These are phyloP conservation scores for Aspergillus viridinutans DNA, from an alignment of 2,329 filamentous ascomycete genomes.

Conservation along the genomic window DNA sequence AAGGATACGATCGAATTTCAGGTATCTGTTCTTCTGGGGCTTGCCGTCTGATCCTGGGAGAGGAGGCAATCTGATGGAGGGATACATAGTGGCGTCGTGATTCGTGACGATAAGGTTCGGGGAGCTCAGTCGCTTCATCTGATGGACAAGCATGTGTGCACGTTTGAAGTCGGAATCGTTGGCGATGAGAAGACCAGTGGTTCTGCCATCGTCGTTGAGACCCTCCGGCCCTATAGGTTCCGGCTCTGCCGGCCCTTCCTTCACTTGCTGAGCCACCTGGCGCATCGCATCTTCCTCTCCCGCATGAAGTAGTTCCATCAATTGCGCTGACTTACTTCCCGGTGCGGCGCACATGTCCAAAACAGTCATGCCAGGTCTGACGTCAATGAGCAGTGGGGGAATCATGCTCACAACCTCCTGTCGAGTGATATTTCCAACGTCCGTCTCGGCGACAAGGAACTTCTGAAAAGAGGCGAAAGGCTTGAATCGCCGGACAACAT, in stretches of 20 bases:
- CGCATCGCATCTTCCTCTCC: conserved; percentile 85
- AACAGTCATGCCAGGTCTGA: conserved; percentile 86
- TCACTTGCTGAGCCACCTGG: conserved; percentile 63
- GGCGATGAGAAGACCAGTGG: conserved; percentile 86
- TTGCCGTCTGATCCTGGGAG: conserved; percentile 50
- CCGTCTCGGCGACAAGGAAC: conserved; percentile 95
- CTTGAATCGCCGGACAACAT: conserved; percentile 86
- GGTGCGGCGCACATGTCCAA: conserved; percentile 95
- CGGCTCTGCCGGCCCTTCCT: conserved; percentile 56
- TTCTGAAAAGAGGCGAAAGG: conserved; percentile 96
- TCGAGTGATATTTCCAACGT: conserved; percentile 93
- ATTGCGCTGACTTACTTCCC: conserved; percentile 92
- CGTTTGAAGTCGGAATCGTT: conserved; percentile 97
- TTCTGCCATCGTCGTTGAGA: conserved; percentile 71
- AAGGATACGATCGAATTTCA: conserved; percentile 95
- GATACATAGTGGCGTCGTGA: conserved; percentile 94
- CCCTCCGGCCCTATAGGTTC: conserved; percentile 48
- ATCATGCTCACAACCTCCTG: conserved; percentile 99
- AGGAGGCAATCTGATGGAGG: conserved; percentile 78
- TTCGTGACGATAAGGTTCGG: conserved; percentile 97
- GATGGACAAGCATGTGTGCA: conserved; percentile 94
- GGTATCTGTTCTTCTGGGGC: conserved; percentile 61
- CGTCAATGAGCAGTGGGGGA: conserved; percentile 85
- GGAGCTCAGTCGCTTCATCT: conserved; percentile 94
- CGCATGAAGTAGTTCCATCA: conserved; percentile 88